Evolutionary conservation across 371 early-diverging fungal genomes (phyloP).

Genomic region (Apophysomyces trapeziformis): DNA sequence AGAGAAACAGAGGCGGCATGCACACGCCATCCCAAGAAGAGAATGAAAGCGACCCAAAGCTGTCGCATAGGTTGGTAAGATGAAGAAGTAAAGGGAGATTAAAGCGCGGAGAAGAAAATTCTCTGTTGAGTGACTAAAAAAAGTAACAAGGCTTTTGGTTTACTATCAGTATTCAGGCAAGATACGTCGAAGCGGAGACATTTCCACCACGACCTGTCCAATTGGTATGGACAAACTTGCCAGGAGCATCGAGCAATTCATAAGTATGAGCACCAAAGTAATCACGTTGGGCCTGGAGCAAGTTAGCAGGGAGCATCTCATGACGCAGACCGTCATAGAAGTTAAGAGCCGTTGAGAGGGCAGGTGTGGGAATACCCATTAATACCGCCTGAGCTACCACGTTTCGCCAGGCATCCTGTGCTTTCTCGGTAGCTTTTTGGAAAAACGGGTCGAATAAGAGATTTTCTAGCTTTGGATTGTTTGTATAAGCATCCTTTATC

Average conservation of each 20-base stretch:
- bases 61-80: background rate
- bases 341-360: slow-evolving; percentile 88
- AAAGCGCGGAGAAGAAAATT: slow-evolving; percentile 10
- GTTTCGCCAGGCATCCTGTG: slow-evolving; percentile 89
- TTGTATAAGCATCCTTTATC: slow-evolving; percentile 92
- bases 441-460: slow-evolving; percentile 95
- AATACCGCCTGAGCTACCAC: slow-evolving; percentile 83
- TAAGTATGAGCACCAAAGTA: slow-evolving; percentile 99
- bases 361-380: slow-evolving; percentile 94
- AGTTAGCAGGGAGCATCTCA: slow-evolving; percentile 91
- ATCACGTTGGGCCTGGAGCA: slow-evolving; percentile 98
- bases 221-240: slow-evolving; percentile 89
- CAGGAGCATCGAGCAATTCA: slow-evolving; percentile 76
- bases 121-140: background rate
- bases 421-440: slow-evolving; percentile 83
- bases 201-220: slow-evolving; percentile 93
- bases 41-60: slow-evolving; percentile 4
- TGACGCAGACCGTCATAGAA: slow-evolving; percentile 98
- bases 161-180: slow-evolving; percentile 30
- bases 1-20: background rate
- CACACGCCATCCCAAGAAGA: background rate
- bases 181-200: slow-evolving; percentile 61
- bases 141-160: background rate
- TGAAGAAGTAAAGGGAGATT: background rate
- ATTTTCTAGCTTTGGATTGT: slow-evolving; percentile 85